phyloP scores from a whole-genome alignment of 2,329 filamentous ascomycete genomes.

The Plectosphaerella sp. region DNA sequence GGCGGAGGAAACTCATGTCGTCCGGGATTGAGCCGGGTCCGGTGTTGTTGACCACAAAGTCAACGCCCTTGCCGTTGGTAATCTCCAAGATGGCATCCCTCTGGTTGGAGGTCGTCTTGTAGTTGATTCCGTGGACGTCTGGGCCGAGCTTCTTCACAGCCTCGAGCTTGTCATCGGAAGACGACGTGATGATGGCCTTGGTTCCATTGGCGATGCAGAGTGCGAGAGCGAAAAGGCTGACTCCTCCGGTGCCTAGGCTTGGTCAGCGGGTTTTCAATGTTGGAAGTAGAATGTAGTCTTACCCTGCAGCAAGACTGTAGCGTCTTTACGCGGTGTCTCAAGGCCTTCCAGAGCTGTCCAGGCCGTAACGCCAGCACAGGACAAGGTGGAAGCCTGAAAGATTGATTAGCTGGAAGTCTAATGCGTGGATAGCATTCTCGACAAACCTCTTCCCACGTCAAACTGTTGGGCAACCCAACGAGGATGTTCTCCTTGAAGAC shows the following conservation, averaged over 20 bases:
- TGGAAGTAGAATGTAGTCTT: background rate
- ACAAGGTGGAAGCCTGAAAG: slow-evolving; percentile 11
- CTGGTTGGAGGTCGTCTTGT: slow-evolving; percentile 13
- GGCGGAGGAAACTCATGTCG: slow-evolving; percentile 10
- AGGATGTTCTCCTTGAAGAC: slow-evolving; percentile 13
- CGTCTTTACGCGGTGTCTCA: background rate
- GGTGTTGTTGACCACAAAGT: slow-evolving; percentile 20
- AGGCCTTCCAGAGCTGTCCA: slow-evolving; percentile 13
- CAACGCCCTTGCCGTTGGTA: slow-evolving; percentile 18
- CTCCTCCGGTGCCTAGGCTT: slow-evolving; percentile 18
- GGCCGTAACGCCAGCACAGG: slow-evolving; percentile 16
- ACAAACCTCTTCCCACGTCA: slow-evolving; percentile 17
- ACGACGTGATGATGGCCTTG: slow-evolving; percentile 21
- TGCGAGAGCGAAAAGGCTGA: slow-evolving; percentile 19
- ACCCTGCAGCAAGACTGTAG: slow-evolving; percentile 5
- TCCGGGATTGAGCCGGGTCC: slow-evolving; percentile 14
- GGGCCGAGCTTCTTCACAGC: slow-evolving; percentile 13
- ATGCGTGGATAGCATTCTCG: background rate
- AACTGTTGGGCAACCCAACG: slow-evolving; percentile 13
- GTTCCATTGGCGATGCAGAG: slow-evolving; percentile 17
- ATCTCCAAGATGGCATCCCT: slow-evolving; percentile 12
- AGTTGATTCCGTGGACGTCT: slow-evolving; percentile 16
- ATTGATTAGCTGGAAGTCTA: background rate
- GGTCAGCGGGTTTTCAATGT: background rate
- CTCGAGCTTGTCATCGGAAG: slow-evolving; percentile 22